phyloP scores from a whole-genome alignment of 2,329 filamentous ascomycete genomes.

The Fusarium temperatum region DNA sequence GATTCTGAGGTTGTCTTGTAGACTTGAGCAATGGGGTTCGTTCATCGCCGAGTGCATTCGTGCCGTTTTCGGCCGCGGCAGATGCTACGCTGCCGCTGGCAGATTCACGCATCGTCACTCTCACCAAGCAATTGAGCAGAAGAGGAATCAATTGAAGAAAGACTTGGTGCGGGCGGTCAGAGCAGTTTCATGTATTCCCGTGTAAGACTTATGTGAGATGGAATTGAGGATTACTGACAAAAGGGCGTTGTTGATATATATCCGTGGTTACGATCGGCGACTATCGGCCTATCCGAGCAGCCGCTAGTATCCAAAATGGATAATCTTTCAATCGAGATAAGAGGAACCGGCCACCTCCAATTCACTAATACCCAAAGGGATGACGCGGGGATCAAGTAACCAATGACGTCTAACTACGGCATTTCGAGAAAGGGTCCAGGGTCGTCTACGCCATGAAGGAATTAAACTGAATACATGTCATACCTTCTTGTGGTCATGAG shows the following conservation, averaged over 20 bases:
- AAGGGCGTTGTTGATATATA: not conserved
- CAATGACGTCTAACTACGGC: conserved; percentile 24
- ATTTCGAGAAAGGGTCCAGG: not conserved
- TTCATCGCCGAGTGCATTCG: conserved; percentile 28
- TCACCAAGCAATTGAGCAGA: not conserved
- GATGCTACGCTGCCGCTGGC: conserved; percentile 20
- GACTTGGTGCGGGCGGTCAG: no score
- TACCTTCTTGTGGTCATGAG: not conserved
- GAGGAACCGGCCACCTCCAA: not conserved
- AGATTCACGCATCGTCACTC: conserved; percentile 29
- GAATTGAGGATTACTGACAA: not conserved
- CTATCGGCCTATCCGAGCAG: conserved; percentile 13
- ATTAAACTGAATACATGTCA: not conserved
- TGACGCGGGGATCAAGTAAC: not conserved
- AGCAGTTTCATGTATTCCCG: not conserved
- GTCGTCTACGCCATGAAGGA: conserved; percentile 3
- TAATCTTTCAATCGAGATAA: not conserved
- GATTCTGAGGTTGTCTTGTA: conserved; percentile 10
- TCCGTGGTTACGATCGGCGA: not conserved
- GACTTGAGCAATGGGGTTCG: conserved; percentile 42
- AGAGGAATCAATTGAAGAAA: not conserved
- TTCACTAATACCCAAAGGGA: not conserved
- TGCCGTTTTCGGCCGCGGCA: conserved; percentile 26
- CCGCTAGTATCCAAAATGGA: not conserved
- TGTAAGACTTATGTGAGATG: conserved; percentile 3